Evolutionary conservation across 2,329 filamentous ascomycete species (phyloP).

Genomic region (Neofusicoccum cordaticola): DNA sequence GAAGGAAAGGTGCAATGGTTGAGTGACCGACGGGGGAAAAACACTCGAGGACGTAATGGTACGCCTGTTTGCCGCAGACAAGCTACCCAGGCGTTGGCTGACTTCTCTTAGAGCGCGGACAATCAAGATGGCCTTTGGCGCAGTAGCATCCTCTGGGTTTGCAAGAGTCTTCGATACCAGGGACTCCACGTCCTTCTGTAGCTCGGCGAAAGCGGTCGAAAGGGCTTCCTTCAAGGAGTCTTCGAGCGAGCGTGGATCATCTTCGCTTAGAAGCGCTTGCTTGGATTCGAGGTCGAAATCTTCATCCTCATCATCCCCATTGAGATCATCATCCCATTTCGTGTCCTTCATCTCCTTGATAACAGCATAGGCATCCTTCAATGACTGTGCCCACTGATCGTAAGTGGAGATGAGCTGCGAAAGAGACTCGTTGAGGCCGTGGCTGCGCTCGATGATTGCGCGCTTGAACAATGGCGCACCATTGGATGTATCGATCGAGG

Average conservation of each 20-base stretch:
- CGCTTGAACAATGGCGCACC: constrained; percentile 68
- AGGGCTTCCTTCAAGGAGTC: constrained; percentile 58
- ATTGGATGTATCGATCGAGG: constrained; percentile 63
- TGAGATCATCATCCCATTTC: constrained; percentile 72
- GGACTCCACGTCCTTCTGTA: constrained; percentile 50
- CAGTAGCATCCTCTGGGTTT: constrained; percentile 34
- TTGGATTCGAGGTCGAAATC: constrained; percentile 67
- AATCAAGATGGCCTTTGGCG: constrained; percentile 59
- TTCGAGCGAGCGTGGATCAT: constrained; percentile 66
- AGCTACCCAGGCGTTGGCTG: constrained; percentile 59
- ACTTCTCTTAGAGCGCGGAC: constrained; percentile 74
- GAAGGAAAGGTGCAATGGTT: constrained; percentile 62
- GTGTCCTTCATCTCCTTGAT: constrained; percentile 65
- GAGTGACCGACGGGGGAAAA: constrained; percentile 53
- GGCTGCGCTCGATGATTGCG: constrained; percentile 64
- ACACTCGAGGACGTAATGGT: constrained; percentile 26
- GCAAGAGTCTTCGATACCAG: constrained; percentile 27
- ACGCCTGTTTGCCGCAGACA: constrained; percentile 30
- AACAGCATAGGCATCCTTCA: constrained; percentile 64
- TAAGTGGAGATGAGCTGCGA: constrained; percentile 63
- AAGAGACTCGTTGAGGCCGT: constrained; percentile 69
- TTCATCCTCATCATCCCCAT: constrained; percentile 69
- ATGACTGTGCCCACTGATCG: constrained; percentile 68
- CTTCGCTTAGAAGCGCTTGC: constrained; percentile 65
- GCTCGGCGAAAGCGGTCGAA: constrained; percentile 54